A percentile compares a stretch with the other conserved stretches of the same genome.
These are phyloP conservation scores for Aphanomyces cochlioides DNA, from an alignment of 352 stramenopile species.

Conservation along the genomic window DNA sequence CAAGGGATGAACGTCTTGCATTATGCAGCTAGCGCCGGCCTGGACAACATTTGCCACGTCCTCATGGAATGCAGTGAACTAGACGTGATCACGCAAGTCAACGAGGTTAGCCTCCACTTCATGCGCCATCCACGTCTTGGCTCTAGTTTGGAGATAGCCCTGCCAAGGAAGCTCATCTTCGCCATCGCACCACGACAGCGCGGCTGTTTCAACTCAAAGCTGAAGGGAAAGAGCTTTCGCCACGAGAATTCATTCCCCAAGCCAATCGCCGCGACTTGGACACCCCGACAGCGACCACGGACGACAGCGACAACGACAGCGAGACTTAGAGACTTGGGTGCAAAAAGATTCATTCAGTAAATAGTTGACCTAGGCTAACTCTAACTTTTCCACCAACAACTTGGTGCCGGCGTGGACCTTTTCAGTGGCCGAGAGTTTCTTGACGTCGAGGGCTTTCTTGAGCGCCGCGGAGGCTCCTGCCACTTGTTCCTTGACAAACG, in stretches of 20 bases:
- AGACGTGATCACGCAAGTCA: constrained; percentile 16
- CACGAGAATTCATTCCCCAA: no score
- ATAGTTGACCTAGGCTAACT: constrained; percentile 21
- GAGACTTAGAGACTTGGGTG: neutral
- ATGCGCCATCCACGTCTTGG: neutral
- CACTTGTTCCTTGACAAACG: constrained; percentile 72
- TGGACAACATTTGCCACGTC: constrained; percentile 18
- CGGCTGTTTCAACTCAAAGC: neutral
- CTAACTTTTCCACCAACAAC: constrained; percentile 79
- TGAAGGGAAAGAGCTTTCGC: no score
- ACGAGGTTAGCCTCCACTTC: constrained; percentile 2
- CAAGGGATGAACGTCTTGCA: constrained; percentile 72
- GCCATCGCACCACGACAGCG: neutral
- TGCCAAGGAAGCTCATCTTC: constrained; percentile 7
- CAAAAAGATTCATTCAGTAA: constrained; percentile 7
- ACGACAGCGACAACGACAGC: neutral
- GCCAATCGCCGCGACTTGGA: no score
- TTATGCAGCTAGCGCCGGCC: constrained; percentile 51
- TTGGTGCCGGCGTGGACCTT: constrained; percentile 68
- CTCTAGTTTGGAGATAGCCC: constrained; percentile 24
- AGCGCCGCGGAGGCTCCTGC: constrained; percentile 46
- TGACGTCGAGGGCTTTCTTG: constrained; percentile 56
- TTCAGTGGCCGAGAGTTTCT: constrained; percentile 56
- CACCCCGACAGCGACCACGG: neutral
- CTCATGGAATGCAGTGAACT: constrained; percentile 20